Evolutionary conservation across 768 basidiomycete genomes (phyloP), one percentile per base, ranked within the genome.

Genomic region (Russula virescens): DNA sequence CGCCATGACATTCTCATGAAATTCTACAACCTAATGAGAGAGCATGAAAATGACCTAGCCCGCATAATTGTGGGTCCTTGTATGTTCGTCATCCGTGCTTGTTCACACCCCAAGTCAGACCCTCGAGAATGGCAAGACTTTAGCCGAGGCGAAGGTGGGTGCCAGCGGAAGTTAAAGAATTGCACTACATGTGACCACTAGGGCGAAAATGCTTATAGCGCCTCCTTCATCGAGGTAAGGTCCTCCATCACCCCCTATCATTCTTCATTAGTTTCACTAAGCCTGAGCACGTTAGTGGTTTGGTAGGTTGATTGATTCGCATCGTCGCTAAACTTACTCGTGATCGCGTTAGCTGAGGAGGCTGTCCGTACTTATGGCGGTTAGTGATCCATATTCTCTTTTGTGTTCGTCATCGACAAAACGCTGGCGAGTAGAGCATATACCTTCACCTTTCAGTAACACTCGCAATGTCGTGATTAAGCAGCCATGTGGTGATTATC

Each of bases 111-210:
- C 18, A 5, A 45, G 8, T 43, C 73, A 93, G 91, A 95, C 93
- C 7, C 75, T 94, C 63, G 97, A 99, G 77, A 99, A 99, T 70
- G 97, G 97, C 40, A 99, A 98, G 76, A 81, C 94, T 9, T 76
- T 97, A 48, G 76, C 78, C 0, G 94, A 98, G 67, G 90, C 83
- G 40, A 89, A 90, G 82, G 90, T 89, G 64, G 14, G 63, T 45
- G 46, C 55, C 46, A 31, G 52, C 51, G 58, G 43, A 25, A 31
- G 8, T 23, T 14, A 48, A 42, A 19, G 18, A 38, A 1, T 10
- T 26, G 52, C 46, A 31, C 43, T 16, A 35, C 52, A 67, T 31
- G 42, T 21, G 49, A 50, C 57, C 49, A 59, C 14, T 63, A 91
- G 84, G 86, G 88, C 26, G 96, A 99, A 76, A 87, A 86, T 68